Base-by-base conservation (phyloP, 1,284 basidiomycete species). In the Kwoniella shivajii region DNA sequence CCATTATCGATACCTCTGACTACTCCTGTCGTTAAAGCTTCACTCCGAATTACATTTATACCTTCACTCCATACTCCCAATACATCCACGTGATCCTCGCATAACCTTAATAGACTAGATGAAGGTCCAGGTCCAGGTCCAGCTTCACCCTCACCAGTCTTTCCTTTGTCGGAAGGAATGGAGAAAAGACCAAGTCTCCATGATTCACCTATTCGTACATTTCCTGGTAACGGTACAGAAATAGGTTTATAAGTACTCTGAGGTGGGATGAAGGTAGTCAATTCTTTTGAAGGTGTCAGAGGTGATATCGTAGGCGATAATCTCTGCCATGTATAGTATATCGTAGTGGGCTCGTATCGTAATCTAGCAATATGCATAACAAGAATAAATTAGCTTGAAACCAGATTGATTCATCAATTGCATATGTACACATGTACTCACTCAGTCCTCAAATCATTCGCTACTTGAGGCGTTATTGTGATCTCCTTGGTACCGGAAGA, bases 171-270 rank as follows among this genome's bases (percentile, higher is more conserved):
- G 4, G 45, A 9, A 10, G 10, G 16, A n/a, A 45, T 31, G 4
- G 61, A 42, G 22, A 85, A 82, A 10, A 92, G 78, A 4, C 86
- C 75, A 6, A 93, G 82, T 2, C 84, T 78, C 84, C 87, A 92
- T 29, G 67, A 64, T 57, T 86, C 81, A 4, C 85, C 85, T 14
- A 82, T 76, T 38, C 79, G 75, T 1, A 82, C 76, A 18, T 77
- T 76, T 0, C 79, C 72, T 1, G 90, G 89, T 3, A 84, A 78
- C 0, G 86, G 84, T 0, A 93, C 81, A 0, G 80, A 72, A 1
- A 91, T 80, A 46, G 86, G 83, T 67, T 88, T 89, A 79, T 91
- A 92, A 6, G 86, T 85, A 45, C 81, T 85, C 20, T 79, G 77
- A 36, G 82, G 80, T 10, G 83, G 82, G 80, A 84, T 43, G 50